Conservation (phyloP, 768 basidiomycete species). For the Rhizopogon salebrosus region DNA sequence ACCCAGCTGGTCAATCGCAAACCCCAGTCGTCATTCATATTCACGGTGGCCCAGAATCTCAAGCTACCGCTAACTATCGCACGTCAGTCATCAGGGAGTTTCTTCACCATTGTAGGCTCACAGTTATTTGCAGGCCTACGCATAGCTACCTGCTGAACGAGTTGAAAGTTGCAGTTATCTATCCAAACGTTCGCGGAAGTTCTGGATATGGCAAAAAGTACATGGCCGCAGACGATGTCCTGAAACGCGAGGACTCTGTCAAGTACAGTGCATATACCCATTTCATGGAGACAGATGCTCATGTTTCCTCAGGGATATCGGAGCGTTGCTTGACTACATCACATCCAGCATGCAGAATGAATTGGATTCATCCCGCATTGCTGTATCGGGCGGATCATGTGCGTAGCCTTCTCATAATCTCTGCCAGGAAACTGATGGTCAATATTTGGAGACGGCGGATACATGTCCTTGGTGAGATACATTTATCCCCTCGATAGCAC, state of each 20-base stretch:
- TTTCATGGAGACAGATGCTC: neutral
- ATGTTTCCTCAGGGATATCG: conserved; percentile 28
- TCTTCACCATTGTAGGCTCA: neutral
- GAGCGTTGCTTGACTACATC: conserved; percentile 32
- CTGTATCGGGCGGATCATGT: conserved; percentile 40
- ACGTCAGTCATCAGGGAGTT: conserved; percentile 18
- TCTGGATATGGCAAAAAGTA: conserved; percentile 36
- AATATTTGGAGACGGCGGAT: conserved; percentile 29
- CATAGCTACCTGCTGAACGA: conserved; percentile 40
- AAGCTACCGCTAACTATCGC: conserved; percentile 29
- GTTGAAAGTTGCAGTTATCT: conserved; percentile 34
- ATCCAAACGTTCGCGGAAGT: conserved; percentile 40
- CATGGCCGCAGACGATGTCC: conserved; percentile 34
- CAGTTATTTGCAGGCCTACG: conserved; percentile 18
- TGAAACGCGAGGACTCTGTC: conserved; percentile 39
- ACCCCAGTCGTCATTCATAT: conserved; percentile 32
- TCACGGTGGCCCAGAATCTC: conserved; percentile 35
- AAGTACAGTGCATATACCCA: conserved; percentile 20
- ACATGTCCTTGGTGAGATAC: conserved; percentile 34
- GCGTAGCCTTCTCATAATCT: conserved; percentile 3
- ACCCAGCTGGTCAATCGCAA: conserved; percentile 25
- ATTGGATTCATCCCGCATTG: conserved; percentile 31
- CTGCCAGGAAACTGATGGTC: neutral
- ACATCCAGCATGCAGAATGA: conserved; percentile 26
- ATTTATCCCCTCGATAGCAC: neutral